Evolutionary conservation across 2,329 filamentous ascomycete species (phyloP), one percentile per base, ranked within the genome.

Genomic region (Fusarium clavum): DNA sequence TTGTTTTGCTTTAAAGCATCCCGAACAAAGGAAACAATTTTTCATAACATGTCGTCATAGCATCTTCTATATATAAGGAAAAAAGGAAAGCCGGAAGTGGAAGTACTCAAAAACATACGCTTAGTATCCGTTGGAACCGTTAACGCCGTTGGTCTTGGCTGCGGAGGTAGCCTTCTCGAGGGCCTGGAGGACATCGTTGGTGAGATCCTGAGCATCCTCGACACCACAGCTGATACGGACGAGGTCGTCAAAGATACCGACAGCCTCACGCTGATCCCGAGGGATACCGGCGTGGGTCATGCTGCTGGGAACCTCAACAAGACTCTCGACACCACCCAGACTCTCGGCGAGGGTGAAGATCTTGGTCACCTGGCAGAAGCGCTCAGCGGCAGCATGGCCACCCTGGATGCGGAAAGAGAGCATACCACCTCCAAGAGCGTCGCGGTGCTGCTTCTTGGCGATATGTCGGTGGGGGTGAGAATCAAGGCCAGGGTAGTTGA

Each of bases 201-300:
- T 90, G 67, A 99, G 84, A 80, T 99, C 96, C 67, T 91, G 90
- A 10, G 89, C 88, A 77, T 99, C 96, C 83, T 99, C 96, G 58
- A 99, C 90, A 76, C 96, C 96, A 79, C 94, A 98, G 86, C 94
- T 97, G 65, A 99, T 86, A 71, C 96, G 88, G 30, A 99, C 93
- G 10, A 99, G 87, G 80, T 99, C 96, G 78, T 99, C 96, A 77
- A 91, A 98, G 32, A 99, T 94, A 66, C 96, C 96, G 1, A 96
- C 94, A 5, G 91, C 92, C 86, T 99, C 96, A 61, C 96, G 87
- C 84, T 97, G 90, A 66, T 94, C 94, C 79, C 88, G 89, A 52
- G 96, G 96, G 72, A 99, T 99, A 63, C 95, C 96, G 25, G 94
- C 93, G 81, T 99, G 96, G 20, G 96, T 99, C 96, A 99, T 99